A percentile compares a stretch with the other conserved stretches of the same genome.
Evolutionary conservation across 2,329 filamentous ascomycete species (phyloP).

Genomic region (Cladosporium velox): DNA sequence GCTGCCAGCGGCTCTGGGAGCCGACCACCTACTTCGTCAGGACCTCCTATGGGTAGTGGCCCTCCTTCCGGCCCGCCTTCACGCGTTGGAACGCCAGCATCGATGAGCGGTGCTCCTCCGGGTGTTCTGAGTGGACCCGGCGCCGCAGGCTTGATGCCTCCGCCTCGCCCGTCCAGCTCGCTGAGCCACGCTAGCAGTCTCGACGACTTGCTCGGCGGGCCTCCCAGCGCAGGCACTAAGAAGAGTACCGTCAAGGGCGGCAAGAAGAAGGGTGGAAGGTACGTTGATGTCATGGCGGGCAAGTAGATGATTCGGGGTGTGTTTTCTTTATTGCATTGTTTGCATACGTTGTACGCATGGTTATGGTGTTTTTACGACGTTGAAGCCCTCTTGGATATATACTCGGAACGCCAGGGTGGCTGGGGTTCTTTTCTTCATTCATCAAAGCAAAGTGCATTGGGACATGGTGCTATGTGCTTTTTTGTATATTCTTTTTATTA

Average conservation of each 20-base stretch:
- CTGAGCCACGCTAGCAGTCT: conserved; percentile 61
- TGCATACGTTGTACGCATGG: background rate
- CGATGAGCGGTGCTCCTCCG: background rate
- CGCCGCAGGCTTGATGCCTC: conserved; percentile 20
- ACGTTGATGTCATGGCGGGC: conserved; percentile 90
- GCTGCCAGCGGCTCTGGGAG: conserved; percentile 25
- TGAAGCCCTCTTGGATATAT: background rate
- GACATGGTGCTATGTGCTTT: background rate
- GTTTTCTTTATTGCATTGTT: background rate
- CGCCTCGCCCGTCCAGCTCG: conserved; percentile 9
- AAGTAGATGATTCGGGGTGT: conserved; percentile 7
- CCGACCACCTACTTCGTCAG: conserved; percentile 24
- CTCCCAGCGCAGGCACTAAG: conserved; percentile 57
- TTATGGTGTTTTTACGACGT: background rate
- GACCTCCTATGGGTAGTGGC: conserved; percentile 14
- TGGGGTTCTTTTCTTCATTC: background rate
- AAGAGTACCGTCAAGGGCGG: conserved; percentile 53
- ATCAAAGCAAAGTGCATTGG: background rate
- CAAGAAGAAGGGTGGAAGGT: conserved; percentile 82
- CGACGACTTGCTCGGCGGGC: conserved; percentile 82
- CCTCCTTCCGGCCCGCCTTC: conserved; percentile 34
- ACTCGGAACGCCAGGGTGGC: background rate
- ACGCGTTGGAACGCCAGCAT: conserved; percentile 34
- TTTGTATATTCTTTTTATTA: background rate
- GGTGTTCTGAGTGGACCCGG: conserved; percentile 21